Base-by-base conservation (phyloP, 2,329 filamentous ascomycete genomes). In the Lachnellula occidentalis region DNA sequence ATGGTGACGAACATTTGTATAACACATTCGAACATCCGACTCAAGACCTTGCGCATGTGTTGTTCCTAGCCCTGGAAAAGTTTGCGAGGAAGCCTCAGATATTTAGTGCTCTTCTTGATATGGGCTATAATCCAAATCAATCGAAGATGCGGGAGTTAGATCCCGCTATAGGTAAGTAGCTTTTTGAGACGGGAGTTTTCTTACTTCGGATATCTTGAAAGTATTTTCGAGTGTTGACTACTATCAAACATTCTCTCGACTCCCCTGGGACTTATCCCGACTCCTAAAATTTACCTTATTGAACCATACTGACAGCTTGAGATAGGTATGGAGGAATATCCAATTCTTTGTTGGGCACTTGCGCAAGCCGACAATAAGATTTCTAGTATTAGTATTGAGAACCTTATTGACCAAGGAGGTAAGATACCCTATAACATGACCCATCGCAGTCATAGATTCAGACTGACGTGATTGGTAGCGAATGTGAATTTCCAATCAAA, bases 331-430 rank as follows among this genome's bases (percentile, higher is more conserved):
- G 83, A 87, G 65, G 71, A 74, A 9, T 74, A 83, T 42, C 79
- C 79, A 1, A 70, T 84, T 2, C 70, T 87, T 5, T 70, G 79
- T 47, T 87, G 83, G 83, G 77, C 81, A 0, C 72, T 87, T 51
- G 70, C 80, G 6, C 83, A 87, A 60, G 81, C 83, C 0, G 80
- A 86, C 59, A 86, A 86, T 67, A 78, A 76, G 57, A 76, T 87
- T 43, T 85, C 82, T 66, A 81, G 76, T 34, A 67, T 72, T 1
- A 71, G 85, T 45, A 79, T 87, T 56, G 73, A 79, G 58, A 68
- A 82, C 41, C 71, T 88, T n/a, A 69, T 87, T 21, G 71, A 74
- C 47, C 61, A 59, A 24, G 74, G 74, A 50, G 64, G 68, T 70
- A 61, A 31, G 56, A 61, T 50, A 54, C 19, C 15, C 5, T n/a